Evolutionary conservation across 495 filamentous ascomycete genomes (phyloP).

Genomic region (Hypoxylon cercidicola): DNA sequence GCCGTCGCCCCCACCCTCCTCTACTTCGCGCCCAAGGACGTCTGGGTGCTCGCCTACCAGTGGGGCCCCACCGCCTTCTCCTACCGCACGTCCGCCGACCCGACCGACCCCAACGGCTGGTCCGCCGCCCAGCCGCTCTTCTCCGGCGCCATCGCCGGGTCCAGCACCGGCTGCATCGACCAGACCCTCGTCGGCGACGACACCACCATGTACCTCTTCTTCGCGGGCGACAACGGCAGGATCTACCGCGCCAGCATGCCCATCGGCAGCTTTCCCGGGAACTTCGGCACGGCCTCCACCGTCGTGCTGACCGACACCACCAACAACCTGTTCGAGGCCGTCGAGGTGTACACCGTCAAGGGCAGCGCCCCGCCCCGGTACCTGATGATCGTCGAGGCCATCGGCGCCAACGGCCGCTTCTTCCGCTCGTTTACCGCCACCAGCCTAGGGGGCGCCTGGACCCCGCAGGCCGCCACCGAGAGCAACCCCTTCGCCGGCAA

Average conservation of each 20-base stretch:
- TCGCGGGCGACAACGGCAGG: conserved; percentile 71
- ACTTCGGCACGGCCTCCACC: conserved; percentile 61
- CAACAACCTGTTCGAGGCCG: conserved; percentile 70
- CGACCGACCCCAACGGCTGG: conserved; percentile 67
- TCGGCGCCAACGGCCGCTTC: conserved; percentile 66
- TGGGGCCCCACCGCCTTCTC: conserved; percentile 68
- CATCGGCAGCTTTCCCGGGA: conserved; percentile 66
- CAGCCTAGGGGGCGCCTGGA: conserved; percentile 65
- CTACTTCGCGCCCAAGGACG: conserved; percentile 67
- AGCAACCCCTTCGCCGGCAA: conserved; percentile 68
- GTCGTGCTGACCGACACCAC: conserved; percentile 61
- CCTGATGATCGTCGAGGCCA: conserved; percentile 73
- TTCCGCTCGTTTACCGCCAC: conserved; percentile 72
- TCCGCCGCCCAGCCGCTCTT: conserved; percentile 63
- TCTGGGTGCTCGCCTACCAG: conserved; percentile 71
- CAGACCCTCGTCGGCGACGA: conserved; percentile 69
- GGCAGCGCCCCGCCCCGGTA: conserved; percentile 56
- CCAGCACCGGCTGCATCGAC: conserved; percentile 64
- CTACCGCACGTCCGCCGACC: conserved; percentile 67
- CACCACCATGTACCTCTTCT: conserved; percentile 71
- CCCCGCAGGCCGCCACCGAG: conserved; percentile 61
- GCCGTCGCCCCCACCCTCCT: conserved; percentile 72
- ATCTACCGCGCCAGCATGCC: conserved; percentile 71
- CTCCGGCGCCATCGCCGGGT: conserved; percentile 61
- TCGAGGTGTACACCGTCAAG: conserved; percentile 68